A percentile compares a stretch with the other conserved stretches of the same genome.
Conservation (phyloP, 2,329 filamentous ascomycete species). For the Phaeosphaeriaceae sp. region DNA sequence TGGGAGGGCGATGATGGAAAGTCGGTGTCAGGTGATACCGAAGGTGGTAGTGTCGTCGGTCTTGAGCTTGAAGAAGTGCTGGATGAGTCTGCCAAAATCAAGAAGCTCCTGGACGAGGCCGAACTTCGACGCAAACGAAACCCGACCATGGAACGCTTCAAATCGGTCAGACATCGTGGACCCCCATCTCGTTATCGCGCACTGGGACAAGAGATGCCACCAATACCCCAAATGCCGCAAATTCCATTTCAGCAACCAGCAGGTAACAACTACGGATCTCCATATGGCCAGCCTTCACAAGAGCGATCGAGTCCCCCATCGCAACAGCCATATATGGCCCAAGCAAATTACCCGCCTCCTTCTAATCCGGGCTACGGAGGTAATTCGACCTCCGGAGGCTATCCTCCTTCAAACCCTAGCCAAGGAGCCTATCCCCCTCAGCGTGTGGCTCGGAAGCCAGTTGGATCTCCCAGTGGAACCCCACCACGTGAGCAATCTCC, state of each 20-base stretch:
- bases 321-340: neutral
- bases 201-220: conserved; percentile 4
- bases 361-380: neutral
- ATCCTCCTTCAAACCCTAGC: neutral
- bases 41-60: conserved; percentile 26
- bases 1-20: conserved; percentile 20
- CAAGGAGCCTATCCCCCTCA: neutral
- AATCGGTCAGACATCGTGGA: conserved; percentile 17
- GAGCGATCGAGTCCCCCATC: conserved; percentile 8
- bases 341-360: neutral
- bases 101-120: conserved; percentile 27
- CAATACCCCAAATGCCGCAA: conserved; percentile 5
- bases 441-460: neutral
- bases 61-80: conserved; percentile 23
- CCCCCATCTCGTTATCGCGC: conserved; percentile 1
- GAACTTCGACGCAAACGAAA: conserved; percentile 29
- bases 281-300: conserved; percentile 4
- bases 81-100: conserved; percentile 25
- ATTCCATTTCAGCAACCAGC: conserved; percentile 1
- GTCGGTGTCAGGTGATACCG: conserved; percentile 13
- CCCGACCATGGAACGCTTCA: conserved; percentile 25
- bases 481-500: conserved; percentile 4
- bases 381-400: neutral
- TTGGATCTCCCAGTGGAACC: neutral
- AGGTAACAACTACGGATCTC: neutral